Evolutionary conservation across 2,329 filamentous ascomycete genomes (phyloP), one percentile per base, ranked within the genome.

Genomic region (Helotiales sp.): DNA sequence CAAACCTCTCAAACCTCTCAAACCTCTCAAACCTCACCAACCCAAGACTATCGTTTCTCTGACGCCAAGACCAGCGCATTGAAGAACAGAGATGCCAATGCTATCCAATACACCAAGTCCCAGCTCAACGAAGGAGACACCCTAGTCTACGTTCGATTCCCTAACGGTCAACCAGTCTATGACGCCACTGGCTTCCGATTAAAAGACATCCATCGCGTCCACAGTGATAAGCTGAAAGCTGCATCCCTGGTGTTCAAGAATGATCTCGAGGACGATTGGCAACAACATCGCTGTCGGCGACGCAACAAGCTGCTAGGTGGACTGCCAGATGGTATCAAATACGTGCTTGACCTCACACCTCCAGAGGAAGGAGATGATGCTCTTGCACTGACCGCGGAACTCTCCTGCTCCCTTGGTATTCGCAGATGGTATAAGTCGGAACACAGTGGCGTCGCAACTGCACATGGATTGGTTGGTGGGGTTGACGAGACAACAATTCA

Each of bases 281-380:
- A 85, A 70, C 79, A 77, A 26, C 79, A 79, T 5, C 72, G 78
- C 17, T 76, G 74, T 43, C 78, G 82, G 24, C 80, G 79, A 15
- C 78, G 78, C 22, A 64, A 68, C 22, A 78, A 78, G 49, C 67
- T 69, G 43, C 13, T 69, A 11, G 30, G 65, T 10, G 17, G 40
- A 20, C 73, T 81, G 10, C 80, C 79, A 0, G 71, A 77, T 2
- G 84, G 82, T 0, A 78, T 90, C 73, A 82, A 83, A 65, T 91
- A 85, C 70, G 78, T 90, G 20, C 72, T 92, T 40, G 88, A 92
- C 70, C 80, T 91, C 13, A 90, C 88, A 0, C 89, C 89, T 0
- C 83, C 86, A 0, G 78, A 78, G 0, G 85, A 89, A 73, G 89
- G 87, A 1, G 87, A 91, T 1, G 88, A 90, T 13, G 83, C 87